Evolutionary conservation across 2,329 filamentous ascomycete species (phyloP), one percentile per base, ranked within the genome.

Genomic region (Neonectria coccinea): DNA sequence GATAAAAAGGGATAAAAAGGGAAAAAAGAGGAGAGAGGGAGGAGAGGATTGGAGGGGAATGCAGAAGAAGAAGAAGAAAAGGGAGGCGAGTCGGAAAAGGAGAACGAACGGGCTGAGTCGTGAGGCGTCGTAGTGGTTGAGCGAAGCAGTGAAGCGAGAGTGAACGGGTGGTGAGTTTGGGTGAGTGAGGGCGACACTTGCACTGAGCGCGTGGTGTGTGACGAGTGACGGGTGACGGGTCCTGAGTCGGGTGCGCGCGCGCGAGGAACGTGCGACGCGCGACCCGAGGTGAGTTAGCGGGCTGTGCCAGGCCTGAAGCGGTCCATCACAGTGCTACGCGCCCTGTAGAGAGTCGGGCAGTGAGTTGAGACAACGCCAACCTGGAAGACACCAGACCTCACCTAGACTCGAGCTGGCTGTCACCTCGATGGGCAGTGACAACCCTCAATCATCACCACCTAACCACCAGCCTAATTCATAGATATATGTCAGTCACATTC

Each of bases 71-170:
- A 25, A 25, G 64, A 60, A 51, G 20, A 45, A 52, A 42, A 62
- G 50, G 52, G 41, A 57, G 56, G 59, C 41, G 52, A 51, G 31
- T 11, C 47, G 29, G 29, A 55, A 53, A 42, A 53, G 31, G 48
- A 48, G 56, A 29, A 47, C 39, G 39, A 29, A 47, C 39, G 27
- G 56, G 25, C 52, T 56, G 36, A 51, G 36, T 52, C 44, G 53
- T 56, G 50, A 45, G 51, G 50, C 50, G 53, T 39, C 42, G 51
- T 31, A 52, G 22, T 41, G 56, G 56, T 52, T 59, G 56, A 41
- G 36, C 42, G 42, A 9, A 9, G 51, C 18, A 25, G 36, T 9
- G 33, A 52, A 27, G 36, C 18, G 51, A 41, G 51, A 54, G 51
- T 41, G 31, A 39, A 29, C 9, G 51, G 25, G 31, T 41, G 31